phyloP scores from a whole-genome alignment of 345 rosid genomes.

The Lepidium africanum region DNA sequence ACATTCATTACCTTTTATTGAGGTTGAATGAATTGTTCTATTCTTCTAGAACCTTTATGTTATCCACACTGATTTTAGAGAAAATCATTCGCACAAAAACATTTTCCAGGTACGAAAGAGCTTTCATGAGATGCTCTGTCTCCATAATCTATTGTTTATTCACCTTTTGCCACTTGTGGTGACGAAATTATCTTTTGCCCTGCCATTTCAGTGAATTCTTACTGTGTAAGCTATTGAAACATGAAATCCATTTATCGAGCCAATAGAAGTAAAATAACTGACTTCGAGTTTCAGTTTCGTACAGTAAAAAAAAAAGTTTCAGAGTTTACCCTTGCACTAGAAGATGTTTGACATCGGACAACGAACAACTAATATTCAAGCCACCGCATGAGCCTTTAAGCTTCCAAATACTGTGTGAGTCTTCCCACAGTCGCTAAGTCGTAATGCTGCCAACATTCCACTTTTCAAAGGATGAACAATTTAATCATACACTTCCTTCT shows the following conservation, averaged over 20 bases:
- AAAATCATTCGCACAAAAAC: conserved; percentile 93
- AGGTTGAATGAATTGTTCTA: conserved; percentile 80
- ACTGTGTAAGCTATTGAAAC: conserved; percentile 67
- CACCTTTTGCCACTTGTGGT: conserved; percentile 86
- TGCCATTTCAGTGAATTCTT: conserved; percentile 97
- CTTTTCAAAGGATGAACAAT: too few relatives aligned
- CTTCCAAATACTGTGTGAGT: too few relatives aligned
- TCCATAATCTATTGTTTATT: conserved; percentile 97
- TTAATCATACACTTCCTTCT: too few relatives aligned
- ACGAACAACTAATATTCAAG: conserved; percentile 24
- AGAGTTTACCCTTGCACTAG: conserved; percentile 55
- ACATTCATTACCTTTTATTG: conserved; percentile 93
- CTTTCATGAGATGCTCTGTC: conserved; percentile 95
- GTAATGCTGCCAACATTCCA: too few relatives aligned
- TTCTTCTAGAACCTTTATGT: conserved; percentile 80
- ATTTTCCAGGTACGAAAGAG: conserved; percentile 90
- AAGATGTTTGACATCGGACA: conserved; percentile 58
- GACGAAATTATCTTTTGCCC: conserved; percentile 97
- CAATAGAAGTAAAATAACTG: neutral
- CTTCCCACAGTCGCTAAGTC: too few relatives aligned
- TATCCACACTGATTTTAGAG: conserved; percentile 76
- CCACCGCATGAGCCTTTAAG: conserved; percentile 22
- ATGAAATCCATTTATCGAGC: neutral
- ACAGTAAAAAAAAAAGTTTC: neutral
- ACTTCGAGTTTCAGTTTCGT: too few relatives aligned